Evolutionary conservation across 2,329 filamentous ascomycete genomes (phyloP), one percentile per base, ranked within the genome.

Genomic region (Mycogone perniciosa): DNA sequence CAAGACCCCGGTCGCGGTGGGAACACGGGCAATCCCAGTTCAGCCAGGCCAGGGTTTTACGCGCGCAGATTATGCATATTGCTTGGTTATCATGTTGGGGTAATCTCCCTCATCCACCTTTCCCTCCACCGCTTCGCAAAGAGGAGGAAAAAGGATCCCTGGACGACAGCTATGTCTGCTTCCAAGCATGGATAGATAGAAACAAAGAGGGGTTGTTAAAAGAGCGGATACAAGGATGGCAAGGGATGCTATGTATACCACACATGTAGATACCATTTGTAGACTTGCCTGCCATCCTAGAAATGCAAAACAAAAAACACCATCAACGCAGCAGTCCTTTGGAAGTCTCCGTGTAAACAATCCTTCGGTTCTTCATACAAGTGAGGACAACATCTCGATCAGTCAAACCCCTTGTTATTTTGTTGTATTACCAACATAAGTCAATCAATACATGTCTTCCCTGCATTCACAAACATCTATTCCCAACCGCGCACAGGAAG

Each of bases 261-360:
- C 34, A 11, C 38, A 54, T 52, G 50, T 52, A 52, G 45, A 52
- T 48, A 43, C 33, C 44, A 39, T 10, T 44, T 39, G 7, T 11
- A 27, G 27, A 26, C 39, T 20, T 10, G 27, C 27, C 26, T 13
- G 13, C 27, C 39, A 7, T 10, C 13, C 13, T 6, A 38, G n/a
- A 38, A 38, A 38, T 38, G 7, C 20, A 20, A n/a, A 38, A 38
- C n/a, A 11, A 11, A 11, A 11, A 38, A 38, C 20, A 10, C 35
- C n/a, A n/a, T 20, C n/a, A 11, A n/a, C 20, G 35, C 35, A 38
- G 20, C 20, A 20, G 20, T 20, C 20, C 20, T 20, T 20, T 20
- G 20, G 20, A 20, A 20, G 20, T 20, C 20, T 20, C 20, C 20
- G 20, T 20, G 20, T 20, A 20, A 20, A 20, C 20, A 20, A 20